Evolutionary conservation across 2,329 filamentous ascomycete species (phyloP), one percentile per base, ranked within the genome.

Genomic region (Fusarium sp.): DNA sequence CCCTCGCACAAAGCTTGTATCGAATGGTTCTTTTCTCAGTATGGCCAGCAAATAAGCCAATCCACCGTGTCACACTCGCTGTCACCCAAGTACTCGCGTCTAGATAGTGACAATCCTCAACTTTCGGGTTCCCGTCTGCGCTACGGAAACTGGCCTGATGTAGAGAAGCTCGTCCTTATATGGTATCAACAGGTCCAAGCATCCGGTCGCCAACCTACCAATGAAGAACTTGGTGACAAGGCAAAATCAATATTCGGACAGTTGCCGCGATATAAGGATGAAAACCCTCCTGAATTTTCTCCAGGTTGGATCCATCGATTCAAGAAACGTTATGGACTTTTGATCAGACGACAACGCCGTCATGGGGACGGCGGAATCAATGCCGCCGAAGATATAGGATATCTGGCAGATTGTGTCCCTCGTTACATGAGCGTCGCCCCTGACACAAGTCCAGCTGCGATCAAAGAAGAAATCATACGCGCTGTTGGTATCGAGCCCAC

Each of bases 301-400:
- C 89, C 89, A 0, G 89, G 89, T 44, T 91, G 89, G 89, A 90
- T 91, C 65, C 89, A 91, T 74, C 85, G 89, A 40, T 91, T 91
- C 82, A 91, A 91, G 81, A 90, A 90, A 79, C 85, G 89, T 16
- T 91, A 91, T 67, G 88, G 88, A 0, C 82, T 91, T 21, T 82
- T 91, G 23, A 86, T 90, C 52, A 80, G 88, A 40, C 86, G 88
- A 58, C 88, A 90, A 74, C 86, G 88, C 25, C 85, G 88, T 2
- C 86, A 86, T 72, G 85, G 85, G 25, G 85, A 85, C 56, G 83
- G 82, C 3, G 83, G 83, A 23, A 71, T 83, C 42, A 86, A 88
- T 72, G 83, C 85, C 2, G 87, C 87, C 47, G 86, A 88, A 60
- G 88, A 91, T 74, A 85, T 92, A 37, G 83, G 84, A 49, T 92